A percentile compares a stretch with the other conserved stretches of the same genome.
Evolutionary conservation across 306 rosid genomes (phyloP).

Genomic region (Corylus heterophylla): DNA sequence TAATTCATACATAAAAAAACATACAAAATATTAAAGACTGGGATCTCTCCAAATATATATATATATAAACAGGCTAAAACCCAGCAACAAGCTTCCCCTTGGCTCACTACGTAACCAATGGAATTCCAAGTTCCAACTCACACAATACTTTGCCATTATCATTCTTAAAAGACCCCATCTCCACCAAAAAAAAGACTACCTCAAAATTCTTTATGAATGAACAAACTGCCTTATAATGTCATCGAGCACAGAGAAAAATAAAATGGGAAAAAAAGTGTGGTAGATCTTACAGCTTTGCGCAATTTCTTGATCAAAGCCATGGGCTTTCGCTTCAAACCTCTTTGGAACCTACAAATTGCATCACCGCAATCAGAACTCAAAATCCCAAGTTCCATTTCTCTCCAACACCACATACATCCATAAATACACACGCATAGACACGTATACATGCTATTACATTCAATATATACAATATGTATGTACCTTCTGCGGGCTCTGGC

Average conservation of each 20-base stretch:
- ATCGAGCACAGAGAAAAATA: background rate
- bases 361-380: background rate
- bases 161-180: too few species aligned
- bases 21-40: too few species aligned
- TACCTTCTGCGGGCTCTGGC: conserved; percentile 86
- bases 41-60: too few species aligned
- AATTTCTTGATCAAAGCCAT: conserved; percentile 60
- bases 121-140: too few species aligned
- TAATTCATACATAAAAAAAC: too few species aligned
- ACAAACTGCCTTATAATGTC: too few species aligned
- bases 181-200: too few species aligned
- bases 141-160: too few species aligned
- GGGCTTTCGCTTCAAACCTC: conserved; percentile 57
- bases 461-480: background rate
- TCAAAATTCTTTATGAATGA: too few species aligned
- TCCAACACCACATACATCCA: background rate
- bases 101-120: too few species aligned
- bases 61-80: too few species aligned
- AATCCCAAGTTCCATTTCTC: background rate
- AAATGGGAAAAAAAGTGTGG: background rate
- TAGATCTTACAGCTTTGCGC: conserved; percentile 44
- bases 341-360: conserved; percentile 36
- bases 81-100: too few species aligned
- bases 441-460: background rate
- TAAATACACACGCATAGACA: background rate